A percentile compares a stretch with the other conserved stretches of the same genome.
These are phyloP conservation scores for Mrakia blollopis DNA, from an alignment of 768 basidiomycete species.

Conservation along the genomic window DNA sequence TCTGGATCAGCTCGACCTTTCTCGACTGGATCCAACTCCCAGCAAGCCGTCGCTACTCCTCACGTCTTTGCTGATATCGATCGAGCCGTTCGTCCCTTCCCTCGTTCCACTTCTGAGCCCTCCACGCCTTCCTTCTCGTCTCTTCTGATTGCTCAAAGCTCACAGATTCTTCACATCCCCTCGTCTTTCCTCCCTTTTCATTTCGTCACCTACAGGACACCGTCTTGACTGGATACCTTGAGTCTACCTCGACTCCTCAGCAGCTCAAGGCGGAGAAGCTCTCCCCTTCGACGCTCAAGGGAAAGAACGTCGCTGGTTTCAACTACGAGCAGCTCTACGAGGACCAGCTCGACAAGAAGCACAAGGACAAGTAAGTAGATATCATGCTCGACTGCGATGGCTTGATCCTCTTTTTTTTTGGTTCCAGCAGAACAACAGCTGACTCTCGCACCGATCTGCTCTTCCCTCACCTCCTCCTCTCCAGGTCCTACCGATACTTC, in stretches of 20 bases:
- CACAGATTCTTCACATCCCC: conserved; percentile 36
- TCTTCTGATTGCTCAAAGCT: too few relatives aligned
- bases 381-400: too few relatives aligned
- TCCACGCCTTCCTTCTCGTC: too few relatives aligned
- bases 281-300: conserved; percentile 17
- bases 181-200: neutral
- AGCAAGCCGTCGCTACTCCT: conserved; percentile 2
- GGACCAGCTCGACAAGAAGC: conserved; percentile 85
- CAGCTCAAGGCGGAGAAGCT: conserved; percentile 49
- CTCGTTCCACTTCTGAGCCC: neutral
- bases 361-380: conserved; percentile 31
- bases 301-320: conserved; percentile 49
- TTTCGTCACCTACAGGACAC: neutral
- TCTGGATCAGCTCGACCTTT: conserved; percentile 71
- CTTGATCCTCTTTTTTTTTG: too few relatives aligned
- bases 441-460: too few relatives aligned
- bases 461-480: neutral
- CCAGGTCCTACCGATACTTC: conserved; percentile 69
- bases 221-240: too few relatives aligned
- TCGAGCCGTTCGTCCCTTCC: neutral
- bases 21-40: conserved; percentile 43
- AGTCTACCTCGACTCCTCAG: too few relatives aligned
- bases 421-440: neutral
- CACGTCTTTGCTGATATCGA: too few relatives aligned
- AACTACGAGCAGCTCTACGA: conserved; percentile 83